Conservation (phyloP, 2,329 filamentous ascomycete genomes). For the Sporothrix luriei region DNA sequence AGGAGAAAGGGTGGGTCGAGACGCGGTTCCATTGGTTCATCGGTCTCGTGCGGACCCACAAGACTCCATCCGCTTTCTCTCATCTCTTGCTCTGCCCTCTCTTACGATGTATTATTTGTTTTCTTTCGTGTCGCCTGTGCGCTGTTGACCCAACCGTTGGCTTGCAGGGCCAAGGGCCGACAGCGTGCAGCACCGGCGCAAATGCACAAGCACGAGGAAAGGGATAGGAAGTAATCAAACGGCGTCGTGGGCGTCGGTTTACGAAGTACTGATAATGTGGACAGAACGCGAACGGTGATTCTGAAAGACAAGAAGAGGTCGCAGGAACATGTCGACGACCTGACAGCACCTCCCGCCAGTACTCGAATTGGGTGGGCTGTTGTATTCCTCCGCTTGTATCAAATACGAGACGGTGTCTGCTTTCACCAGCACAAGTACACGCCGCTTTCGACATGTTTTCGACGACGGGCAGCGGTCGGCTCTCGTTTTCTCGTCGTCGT, state of each 20-base stretch:
- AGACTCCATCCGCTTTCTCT: background rate
- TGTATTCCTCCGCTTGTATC: slow-evolving; percentile 15
- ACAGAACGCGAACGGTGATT: background rate
- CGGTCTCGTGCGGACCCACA: background rate
- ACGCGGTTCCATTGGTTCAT: slow-evolving; percentile 24
- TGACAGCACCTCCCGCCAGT: background rate
- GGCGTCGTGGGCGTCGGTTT: background rate
- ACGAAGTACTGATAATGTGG: background rate
- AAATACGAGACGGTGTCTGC: background rate
- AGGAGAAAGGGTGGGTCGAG: slow-evolving; percentile 22
- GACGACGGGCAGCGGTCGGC: background rate
- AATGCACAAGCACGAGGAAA: background rate
- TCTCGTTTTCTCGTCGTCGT: background rate
- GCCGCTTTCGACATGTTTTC: background rate
- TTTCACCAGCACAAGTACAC: background rate
- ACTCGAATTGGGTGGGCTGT: background rate
- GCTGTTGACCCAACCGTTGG: background rate
- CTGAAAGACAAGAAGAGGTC: background rate
- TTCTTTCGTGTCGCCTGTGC: background rate
- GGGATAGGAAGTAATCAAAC: background rate
- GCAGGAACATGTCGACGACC: background rate
- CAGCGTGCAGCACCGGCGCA: background rate
- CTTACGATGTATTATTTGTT: background rate
- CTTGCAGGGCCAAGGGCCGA: background rate
- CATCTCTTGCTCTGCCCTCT: background rate